A percentile compares a stretch with the other conserved stretches of the same genome.
These are phyloP conservation scores for Diversispora epigaea DNA, from an alignment of 192 early-diverging fungal species.

Conservation along the genomic window DNA sequence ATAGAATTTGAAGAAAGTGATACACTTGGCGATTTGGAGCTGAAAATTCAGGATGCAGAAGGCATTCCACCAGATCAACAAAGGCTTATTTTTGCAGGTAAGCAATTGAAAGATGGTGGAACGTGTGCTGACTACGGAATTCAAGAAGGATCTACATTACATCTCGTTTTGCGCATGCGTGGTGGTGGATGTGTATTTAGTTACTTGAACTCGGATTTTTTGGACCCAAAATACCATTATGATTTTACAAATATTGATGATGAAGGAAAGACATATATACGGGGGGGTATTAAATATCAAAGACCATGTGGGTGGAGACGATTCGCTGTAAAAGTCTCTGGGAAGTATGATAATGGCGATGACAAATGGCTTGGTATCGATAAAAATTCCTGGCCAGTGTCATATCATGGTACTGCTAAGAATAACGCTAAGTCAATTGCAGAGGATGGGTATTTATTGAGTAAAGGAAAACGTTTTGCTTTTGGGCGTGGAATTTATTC, in stretches of 20 bases:
- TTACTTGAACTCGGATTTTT: neutral
- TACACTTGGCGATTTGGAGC: slow-evolving; percentile 66
- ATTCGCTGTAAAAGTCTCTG: slow-evolving; percentile 13
- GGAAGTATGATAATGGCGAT: slow-evolving; percentile 17
- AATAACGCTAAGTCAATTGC: slow-evolving; percentile 10
- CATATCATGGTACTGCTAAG: slow-evolving; percentile 23
- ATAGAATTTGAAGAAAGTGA: slow-evolving; percentile 72
- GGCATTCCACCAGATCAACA: slow-evolving; percentile 74
- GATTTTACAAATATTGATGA: slow-evolving; percentile 23
- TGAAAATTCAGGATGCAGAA: slow-evolving; percentile 76
- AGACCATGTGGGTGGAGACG: slow-evolving; percentile 16
- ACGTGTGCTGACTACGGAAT: slow-evolving; percentile 66
- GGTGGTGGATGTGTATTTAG: slow-evolving; percentile 42
- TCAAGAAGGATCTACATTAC: slow-evolving; percentile 65
- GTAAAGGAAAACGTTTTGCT: slow-evolving; percentile 16
- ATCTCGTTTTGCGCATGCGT: slow-evolving; percentile 62
- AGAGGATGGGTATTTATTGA: slow-evolving; percentile 3
- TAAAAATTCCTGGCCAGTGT: neutral
- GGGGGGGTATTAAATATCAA: neutral
- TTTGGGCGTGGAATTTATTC: slow-evolving; percentile 21
- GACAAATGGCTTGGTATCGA: slow-evolving; percentile 11
- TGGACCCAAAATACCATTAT: neutral
- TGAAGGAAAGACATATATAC: neutral
- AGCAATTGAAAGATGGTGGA: slow-evolving; percentile 67
- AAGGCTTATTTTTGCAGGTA: slow-evolving; percentile 66